These are phyloP conservation scores for Tubosaeta sp. DNA, from an alignment of 768 basidiomycete genomes.

Conservation along the genomic window DNA sequence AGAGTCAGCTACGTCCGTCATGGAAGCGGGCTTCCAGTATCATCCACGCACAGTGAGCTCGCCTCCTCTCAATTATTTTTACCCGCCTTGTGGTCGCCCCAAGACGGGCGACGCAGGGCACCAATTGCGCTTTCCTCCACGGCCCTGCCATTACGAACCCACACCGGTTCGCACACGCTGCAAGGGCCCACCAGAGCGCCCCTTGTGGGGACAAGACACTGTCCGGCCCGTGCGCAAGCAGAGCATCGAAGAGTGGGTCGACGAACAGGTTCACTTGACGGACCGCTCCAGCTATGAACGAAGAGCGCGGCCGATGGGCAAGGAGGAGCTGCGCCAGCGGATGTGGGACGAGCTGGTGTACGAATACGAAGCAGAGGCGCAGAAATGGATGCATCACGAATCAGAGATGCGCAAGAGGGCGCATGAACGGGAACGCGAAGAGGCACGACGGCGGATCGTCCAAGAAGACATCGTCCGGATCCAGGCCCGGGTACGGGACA, in stretches of 20 bases:
- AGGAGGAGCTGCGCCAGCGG: conserved; percentile 33
- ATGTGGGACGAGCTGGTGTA: conserved; percentile 53
- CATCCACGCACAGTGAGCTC: conserved; percentile 23
- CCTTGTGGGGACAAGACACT: conserved; percentile 46
- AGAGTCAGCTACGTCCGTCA: conserved; percentile 9
- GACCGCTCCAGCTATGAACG: conserved; percentile 28
- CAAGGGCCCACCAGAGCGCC: conserved; percentile 29
- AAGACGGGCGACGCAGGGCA: conserved; percentile 21
- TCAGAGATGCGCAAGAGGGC: conserved; percentile 42
- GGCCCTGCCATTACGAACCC: conserved; percentile 15
- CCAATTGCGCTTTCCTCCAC: conserved; percentile 21
- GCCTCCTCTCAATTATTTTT: conserved; percentile 16
- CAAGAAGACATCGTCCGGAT: conserved; percentile 55
- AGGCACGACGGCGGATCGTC: conserved; percentile 41
- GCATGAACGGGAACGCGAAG: conserved; percentile 41
- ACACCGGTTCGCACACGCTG: conserved; percentile 17
- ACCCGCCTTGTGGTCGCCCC: conserved; percentile 13
- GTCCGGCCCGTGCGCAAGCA: conserved; percentile 40
- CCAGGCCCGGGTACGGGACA: conserved; percentile 47
- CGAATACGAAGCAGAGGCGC: conserved; percentile 47
- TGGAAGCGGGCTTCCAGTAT: conserved; percentile 29
- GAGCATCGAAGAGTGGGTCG: conserved; percentile 63
- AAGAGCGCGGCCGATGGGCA: conserved; percentile 22
- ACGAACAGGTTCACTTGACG: conserved; percentile 44
- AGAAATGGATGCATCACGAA: conserved; percentile 50